These are phyloP conservation scores for Aspergillus terreus DNA, from an alignment of 2,329 filamentous ascomycete genomes.

Conservation along the genomic window DNA sequence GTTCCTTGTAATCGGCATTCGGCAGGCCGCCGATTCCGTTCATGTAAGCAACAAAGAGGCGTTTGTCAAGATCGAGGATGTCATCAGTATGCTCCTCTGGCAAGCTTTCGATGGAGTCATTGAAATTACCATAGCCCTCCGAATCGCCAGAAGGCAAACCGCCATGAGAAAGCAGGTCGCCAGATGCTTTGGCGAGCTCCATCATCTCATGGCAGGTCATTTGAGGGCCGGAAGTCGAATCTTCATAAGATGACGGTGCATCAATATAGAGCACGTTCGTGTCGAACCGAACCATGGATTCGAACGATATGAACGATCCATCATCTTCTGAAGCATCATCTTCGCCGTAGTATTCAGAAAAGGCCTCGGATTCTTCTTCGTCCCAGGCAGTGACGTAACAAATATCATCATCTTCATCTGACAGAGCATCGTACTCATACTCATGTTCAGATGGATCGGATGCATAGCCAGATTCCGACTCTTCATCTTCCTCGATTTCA, in stretches of 20 bases:
- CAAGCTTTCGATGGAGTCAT: conserved; percentile 17
- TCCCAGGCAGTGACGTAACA: conserved; percentile 29
- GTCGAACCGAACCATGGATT: conserved; percentile 33
- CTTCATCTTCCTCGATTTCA: conserved; percentile 23
- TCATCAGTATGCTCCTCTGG: conserved; percentile 37
- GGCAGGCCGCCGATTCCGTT: conserved; percentile 39
- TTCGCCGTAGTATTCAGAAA: conserved; percentile 25
- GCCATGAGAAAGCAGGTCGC: conserved; percentile 16
- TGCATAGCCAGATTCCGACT: conserved; percentile 37
- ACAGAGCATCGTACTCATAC: conserved; percentile 11
- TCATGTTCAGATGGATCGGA: conserved; percentile 30
- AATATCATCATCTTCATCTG: conserved; percentile 26
- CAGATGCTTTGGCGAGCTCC: conserved; percentile 27
- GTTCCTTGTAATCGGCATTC: conserved; percentile 29
- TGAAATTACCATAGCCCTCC: conserved; percentile 13
- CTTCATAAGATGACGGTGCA: conserved; percentile 21
- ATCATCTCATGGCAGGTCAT: conserved; percentile 43
- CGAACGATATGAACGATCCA: conserved; percentile 36
- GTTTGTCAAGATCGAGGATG: conserved; percentile 36
- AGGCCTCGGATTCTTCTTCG: conserved; percentile 22
- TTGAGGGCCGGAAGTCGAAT: conserved; percentile 20
- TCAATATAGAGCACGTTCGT: conserved; percentile 34
- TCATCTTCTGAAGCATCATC: conserved; percentile 34
- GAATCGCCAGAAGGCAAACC: conserved; percentile 16
- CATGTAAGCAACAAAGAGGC: conserved; percentile 39